Evolutionary conservation across 2,329 filamentous ascomycete genomes (phyloP).

Genomic region (Myriosclerotinia curreyana): DNA sequence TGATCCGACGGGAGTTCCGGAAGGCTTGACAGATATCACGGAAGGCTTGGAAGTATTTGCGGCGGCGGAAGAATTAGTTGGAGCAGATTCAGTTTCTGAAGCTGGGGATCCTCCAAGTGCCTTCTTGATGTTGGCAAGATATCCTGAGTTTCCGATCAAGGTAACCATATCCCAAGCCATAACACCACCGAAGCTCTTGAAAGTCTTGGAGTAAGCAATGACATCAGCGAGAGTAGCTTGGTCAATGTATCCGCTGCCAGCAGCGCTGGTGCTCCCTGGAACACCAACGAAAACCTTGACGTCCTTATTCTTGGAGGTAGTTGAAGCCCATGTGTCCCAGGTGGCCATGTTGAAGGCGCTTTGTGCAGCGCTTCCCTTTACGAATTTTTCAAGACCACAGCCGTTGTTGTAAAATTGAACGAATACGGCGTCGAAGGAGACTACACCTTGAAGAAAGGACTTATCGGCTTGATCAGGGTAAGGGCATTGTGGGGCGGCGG

Average conservation of each 20-base stretch:
- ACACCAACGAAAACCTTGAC: slow-evolving; percentile 60
- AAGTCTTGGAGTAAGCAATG: slow-evolving; percentile 52
- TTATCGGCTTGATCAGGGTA: slow-evolving; percentile 60
- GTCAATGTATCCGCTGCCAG: slow-evolving; percentile 52
- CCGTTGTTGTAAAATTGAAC: slow-evolving; percentile 45
- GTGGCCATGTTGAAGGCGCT: slow-evolving; percentile 57
- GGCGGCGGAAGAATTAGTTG: slow-evolving; percentile 13
- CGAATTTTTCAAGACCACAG: slow-evolving; percentile 55
- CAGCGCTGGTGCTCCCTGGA: slow-evolving; percentile 47
- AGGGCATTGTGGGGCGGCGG: slow-evolving; percentile 63
- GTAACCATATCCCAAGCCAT: slow-evolving; percentile 69
- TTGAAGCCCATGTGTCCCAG: slow-evolving; percentile 63
- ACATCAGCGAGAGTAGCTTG: slow-evolving; percentile 47
- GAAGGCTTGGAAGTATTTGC: slow-evolving; percentile 4
- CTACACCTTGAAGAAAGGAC: slow-evolving; percentile 51
- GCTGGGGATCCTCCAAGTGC: slow-evolving; percentile 17
- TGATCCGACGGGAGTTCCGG: not conserved
- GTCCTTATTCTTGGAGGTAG: slow-evolving; percentile 52
- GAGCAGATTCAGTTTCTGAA: slow-evolving; percentile 11
- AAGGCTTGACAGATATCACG: not conserved
- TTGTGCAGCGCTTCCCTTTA: slow-evolving; percentile 43
- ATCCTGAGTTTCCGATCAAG: slow-evolving; percentile 40
- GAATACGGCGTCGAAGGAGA: slow-evolving; percentile 43
- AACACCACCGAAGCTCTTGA: slow-evolving; percentile 59
- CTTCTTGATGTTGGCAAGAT: slow-evolving; percentile 12